Base-by-base conservation (phyloP, 306 rosid genomes). In the Casuarina cunninghamiana region DNA sequence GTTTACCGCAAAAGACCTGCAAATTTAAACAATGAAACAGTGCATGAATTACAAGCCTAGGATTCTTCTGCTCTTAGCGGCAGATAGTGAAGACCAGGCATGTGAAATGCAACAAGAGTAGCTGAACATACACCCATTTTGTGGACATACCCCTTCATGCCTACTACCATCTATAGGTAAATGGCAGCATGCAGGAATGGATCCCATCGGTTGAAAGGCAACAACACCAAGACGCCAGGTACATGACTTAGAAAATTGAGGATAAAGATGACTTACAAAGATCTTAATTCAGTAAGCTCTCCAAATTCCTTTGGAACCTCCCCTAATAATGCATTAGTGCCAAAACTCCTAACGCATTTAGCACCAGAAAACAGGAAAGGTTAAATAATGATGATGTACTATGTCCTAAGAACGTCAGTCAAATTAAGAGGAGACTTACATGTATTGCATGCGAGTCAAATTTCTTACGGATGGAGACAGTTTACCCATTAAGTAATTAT, bases 271-370 rank as follows among this genome's bases (percentile, higher is more conserved):
- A 26, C 32, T 26, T 26, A 26, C 32, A 26, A 26, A 26, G 32
- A 26, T 26, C 32, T 26, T 26, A 26, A 26, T 26, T 26, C 32
- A 1, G 32, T 26, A 26, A 26, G 32, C 32, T 26, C 32, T 26
- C 32, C 32, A 26, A 26, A 26, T 26, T 26, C 32, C 32, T 26
- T 26, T 26, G 32, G 98, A 75, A 91, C 83, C 84, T 79, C 84
- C 61, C 98, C 92, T 26, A 96, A 90, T 15, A 91, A 79, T 48
- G 87, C 76, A 83, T 93, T 93, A 72, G 79, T 79, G 79, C 90
- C 91, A n/a, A 93, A 0, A 61, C 17, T 26, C 91, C 96, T 91
- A 75, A 54, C 11, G 53, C 60, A 53, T 10, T 42, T 26, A 58
- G 42, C 19, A 26, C 32, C 19, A 73, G 38, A 10, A 80, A 10